Evolutionary conservation across 2,329 filamentous ascomycete species (phyloP).

Genomic region (Bipolaris zeicola): DNA sequence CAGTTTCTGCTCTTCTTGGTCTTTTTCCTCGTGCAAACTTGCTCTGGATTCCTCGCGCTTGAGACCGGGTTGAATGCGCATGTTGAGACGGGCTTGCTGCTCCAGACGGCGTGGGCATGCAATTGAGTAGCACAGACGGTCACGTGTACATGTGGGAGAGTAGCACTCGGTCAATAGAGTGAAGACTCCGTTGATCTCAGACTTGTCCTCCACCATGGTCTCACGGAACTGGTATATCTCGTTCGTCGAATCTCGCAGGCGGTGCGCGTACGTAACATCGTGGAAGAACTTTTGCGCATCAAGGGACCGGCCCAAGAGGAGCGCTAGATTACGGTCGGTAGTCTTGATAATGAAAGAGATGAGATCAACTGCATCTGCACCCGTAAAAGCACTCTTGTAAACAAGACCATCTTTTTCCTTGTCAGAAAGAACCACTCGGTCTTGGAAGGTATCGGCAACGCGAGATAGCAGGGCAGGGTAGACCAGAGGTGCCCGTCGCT

Average conservation of each 20-base stretch:
- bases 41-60: slow-evolving; percentile 71
- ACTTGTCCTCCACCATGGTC: slow-evolving; percentile 83
- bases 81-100: slow-evolving; percentile 90
- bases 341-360: slow-evolving; percentile 97
- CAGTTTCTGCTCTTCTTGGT: slow-evolving; percentile 94
- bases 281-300: slow-evolving; percentile 99
- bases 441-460: slow-evolving; percentile 89
- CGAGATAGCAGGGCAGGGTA: slow-evolving; percentile 94
- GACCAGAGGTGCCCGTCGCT: slow-evolving; percentile 77
- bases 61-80: slow-evolving; percentile 89
- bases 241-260: slow-evolving; percentile 87
- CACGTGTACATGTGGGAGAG: slow-evolving; percentile 93
- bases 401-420: slow-evolving; percentile 95
- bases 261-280: slow-evolving; percentile 97
- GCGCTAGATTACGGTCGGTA: slow-evolving; percentile 89
- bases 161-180: slow-evolving; percentile 97
- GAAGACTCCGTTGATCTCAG: slow-evolving; percentile 92
- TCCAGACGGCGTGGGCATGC: slow-evolving; percentile 92
- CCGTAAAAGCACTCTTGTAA: slow-evolving; percentile 96
- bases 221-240: slow-evolving; percentile 98
- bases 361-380: slow-evolving; percentile 92
- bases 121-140: slow-evolving; percentile 97
- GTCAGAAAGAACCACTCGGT: slow-evolving; percentile 83
- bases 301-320: slow-evolving; percentile 86
- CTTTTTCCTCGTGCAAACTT: slow-evolving; percentile 83